phyloP scores from a whole-genome alignment of 2,329 filamentous ascomycete genomes.

The Neophaeococcomyces mojaviensis region DNA sequence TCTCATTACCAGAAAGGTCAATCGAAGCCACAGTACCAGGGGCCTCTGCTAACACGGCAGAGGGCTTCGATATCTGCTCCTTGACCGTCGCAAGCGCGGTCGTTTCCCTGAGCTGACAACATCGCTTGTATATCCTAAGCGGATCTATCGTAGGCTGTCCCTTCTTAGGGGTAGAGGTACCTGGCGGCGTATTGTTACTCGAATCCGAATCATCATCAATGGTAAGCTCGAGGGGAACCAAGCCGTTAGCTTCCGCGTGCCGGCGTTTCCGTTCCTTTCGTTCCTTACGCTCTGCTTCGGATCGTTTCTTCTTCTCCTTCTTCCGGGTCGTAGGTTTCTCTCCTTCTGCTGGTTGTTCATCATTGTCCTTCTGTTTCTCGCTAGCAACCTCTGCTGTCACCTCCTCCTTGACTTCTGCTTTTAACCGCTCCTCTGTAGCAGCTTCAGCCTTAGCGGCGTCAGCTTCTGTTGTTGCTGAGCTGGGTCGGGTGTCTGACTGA shows the following conservation, averaged over 20 bases:
- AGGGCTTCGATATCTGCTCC: slow-evolving; percentile 69
- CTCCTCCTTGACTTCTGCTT: not conserved
- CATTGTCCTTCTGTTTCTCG: slow-evolving; percentile 16
- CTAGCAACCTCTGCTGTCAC: slow-evolving; percentile 12
- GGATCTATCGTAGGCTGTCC: slow-evolving; percentile 82
- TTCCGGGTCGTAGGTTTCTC: slow-evolving; percentile 52
- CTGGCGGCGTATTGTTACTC: slow-evolving; percentile 26
- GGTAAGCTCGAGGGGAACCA: slow-evolving; percentile 74
- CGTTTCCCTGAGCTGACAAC: slow-evolving; percentile 87
- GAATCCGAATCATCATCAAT: slow-evolving; percentile 57
- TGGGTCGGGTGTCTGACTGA: slow-evolving; percentile 31
- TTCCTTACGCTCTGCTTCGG: slow-evolving; percentile 85
- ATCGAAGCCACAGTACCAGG: slow-evolving; percentile 74
- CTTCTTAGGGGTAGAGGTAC: slow-evolving; percentile 26
- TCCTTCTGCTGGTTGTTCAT: slow-evolving; percentile 28
- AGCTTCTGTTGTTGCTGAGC: slow-evolving; percentile 37
- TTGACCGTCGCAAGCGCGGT: slow-evolving; percentile 87
- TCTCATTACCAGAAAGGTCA: slow-evolving; percentile 74
- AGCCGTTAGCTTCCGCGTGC: slow-evolving; percentile 79
- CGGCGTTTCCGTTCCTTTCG: slow-evolving; percentile 81
- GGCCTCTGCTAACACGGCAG: slow-evolving; percentile 55
- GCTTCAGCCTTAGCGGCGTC: slow-evolving; percentile 15
- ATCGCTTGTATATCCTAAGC: slow-evolving; percentile 83
- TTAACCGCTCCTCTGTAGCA: not conserved
- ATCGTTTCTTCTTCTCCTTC: slow-evolving; percentile 93